Base-by-base conservation (phyloP, 805 yeast species). In the Saccharomyces cerevisiae region DNA sequence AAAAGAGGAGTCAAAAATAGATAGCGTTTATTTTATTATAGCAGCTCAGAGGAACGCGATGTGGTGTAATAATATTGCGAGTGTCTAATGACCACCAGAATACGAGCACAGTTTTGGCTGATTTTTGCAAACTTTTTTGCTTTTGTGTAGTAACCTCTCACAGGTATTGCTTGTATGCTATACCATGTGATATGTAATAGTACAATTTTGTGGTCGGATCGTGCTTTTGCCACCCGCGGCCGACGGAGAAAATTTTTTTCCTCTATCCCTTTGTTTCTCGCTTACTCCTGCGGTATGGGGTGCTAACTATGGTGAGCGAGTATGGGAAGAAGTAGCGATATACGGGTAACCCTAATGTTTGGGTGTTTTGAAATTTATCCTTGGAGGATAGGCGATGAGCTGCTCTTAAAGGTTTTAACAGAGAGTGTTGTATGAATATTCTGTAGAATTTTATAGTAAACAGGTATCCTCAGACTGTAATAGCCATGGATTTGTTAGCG, bases 401-500 rank as follows among this genome's bases (percentile, higher is more conserved):
- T 17, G 22, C 22, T 26, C 3, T 36, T 17, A 36, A 31, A 36
- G 43, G 43, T 36, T 17, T 17, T 36, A 36, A 22, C 54, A 11
- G 8, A 4, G 1, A 36, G 22, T 36, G 11, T 17, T 17, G 22
- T 9, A n/a, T 21, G 17, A 2, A n/a, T 8, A 46, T 49, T 26
- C 46, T 30, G 29, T 31, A 51, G 9, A 17, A n/a, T 21, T 28
- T 51, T 47, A 41, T 26, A 26, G 32, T 24, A 41, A 14, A 27
- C 29, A 28, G 49, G 53, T 46, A 47, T 8, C 11, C 24, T 41
- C 11, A 17, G 10, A 29, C 21, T 26, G 27, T n/a, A 27, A 46
- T 28, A 46, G 29, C 11, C 24, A 53, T 61, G 55, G 59, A 58
- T 1, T 51, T 56, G 24, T 53, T 68, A 30, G 30, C 57, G 6